phyloP scores from a whole-genome alignment of 495 filamentous ascomycete genomes.

The Poronia punctata region DNA sequence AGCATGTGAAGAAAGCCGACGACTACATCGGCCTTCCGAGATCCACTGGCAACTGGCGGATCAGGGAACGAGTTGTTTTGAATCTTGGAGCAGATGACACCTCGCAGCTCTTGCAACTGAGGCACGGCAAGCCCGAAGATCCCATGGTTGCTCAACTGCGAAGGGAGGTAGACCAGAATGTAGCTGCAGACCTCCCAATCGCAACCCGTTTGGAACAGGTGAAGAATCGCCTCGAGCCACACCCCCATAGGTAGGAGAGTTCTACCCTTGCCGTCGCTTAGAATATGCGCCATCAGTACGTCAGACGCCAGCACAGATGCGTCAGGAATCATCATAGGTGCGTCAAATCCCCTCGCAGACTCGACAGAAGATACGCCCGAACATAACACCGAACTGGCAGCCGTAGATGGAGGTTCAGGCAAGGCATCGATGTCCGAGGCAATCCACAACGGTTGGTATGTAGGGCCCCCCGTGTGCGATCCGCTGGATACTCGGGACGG shows the following conservation, averaged over 20 bases:
- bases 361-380: constrained; percentile 18
- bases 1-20: constrained; percentile 81
- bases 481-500: constrained; percentile 30
- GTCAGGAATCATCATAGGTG: no score
- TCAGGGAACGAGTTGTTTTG: constrained; percentile 66
- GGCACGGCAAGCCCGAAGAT: constrained; percentile 65
- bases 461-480: constrained; percentile 24
- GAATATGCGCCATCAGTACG: no score
- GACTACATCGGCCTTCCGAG: constrained; percentile 82
- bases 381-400: constrained; percentile 39
- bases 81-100: constrained; percentile 72
- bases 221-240: constrained; percentile 72
- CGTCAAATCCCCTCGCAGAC: background rate
- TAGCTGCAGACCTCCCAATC: constrained; percentile 97
- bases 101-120: constrained; percentile 71
- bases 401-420: constrained; percentile 35
- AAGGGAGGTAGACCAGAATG: constrained; percentile 76
- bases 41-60: constrained; percentile 61
- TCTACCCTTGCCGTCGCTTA: constrained; percentile 13
- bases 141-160: constrained; percentile 84
- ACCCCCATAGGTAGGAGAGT: constrained; percentile 55
- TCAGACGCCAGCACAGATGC: no score
- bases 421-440: constrained; percentile 45
- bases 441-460: constrained; percentile 44
- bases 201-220: constrained; percentile 63